These are phyloP conservation scores for Neckera pumila DNA, from an alignment of 225 moss, liverwort and hornwort species.

Conservation along the genomic window DNA sequence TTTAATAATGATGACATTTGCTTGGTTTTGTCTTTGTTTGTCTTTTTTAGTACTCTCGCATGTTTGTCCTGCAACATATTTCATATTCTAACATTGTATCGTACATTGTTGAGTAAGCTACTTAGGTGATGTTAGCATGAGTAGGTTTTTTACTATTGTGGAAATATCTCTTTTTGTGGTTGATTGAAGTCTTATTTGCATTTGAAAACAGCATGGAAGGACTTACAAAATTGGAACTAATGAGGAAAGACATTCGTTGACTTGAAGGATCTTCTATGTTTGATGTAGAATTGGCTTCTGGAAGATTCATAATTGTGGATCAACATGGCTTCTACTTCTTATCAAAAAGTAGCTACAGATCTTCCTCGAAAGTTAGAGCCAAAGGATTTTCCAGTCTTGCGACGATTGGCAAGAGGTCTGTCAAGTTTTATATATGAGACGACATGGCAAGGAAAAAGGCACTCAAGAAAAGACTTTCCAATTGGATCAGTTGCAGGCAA, in stretches of 20 bases:
- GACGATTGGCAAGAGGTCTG: not conserved
- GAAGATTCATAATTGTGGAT: too few species aligned
- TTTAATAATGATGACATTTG: too few species aligned
- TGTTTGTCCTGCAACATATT: fast-evolving
- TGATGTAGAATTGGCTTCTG: not conserved
- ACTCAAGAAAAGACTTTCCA: not conserved
- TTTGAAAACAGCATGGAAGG: too few species aligned
- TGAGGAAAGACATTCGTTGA: fast-evolving
- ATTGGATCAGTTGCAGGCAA: not conserved
- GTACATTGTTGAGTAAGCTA: too few species aligned
- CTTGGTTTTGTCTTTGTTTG: fast-evolving
- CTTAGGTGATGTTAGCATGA: too few species aligned
- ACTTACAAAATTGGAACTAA: too few species aligned
- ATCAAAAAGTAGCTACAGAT: too few species aligned
- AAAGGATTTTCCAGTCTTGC: not conserved
- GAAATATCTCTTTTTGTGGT: not conserved
- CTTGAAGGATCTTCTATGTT: not conserved
- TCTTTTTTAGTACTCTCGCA: too few species aligned
- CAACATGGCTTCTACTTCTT: not conserved
- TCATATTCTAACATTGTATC: not conserved
- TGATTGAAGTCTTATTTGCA: not conserved
- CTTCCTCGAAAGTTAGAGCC: not conserved
- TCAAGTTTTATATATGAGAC: not conserved
- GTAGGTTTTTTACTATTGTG: fast-evolving
- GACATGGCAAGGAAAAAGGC: not conserved